Base-by-base conservation (phyloP, 768 basidiomycete species). In the Epithele typhae region DNA sequence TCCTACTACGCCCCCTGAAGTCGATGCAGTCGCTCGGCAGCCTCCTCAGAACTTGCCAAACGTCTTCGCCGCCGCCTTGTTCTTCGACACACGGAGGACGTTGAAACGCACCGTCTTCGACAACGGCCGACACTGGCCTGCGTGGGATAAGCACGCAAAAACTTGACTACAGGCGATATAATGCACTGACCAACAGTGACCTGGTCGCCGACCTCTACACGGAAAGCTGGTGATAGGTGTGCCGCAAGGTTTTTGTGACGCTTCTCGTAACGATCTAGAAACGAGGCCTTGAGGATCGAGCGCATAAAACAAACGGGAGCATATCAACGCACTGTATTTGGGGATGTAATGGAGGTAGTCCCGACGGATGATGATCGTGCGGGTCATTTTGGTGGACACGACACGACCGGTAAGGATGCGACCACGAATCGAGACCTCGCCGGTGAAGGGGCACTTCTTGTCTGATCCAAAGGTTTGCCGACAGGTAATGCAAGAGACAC, bases 91-190 rank as follows among this genome's bases (percentile, higher is more conserved):
- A 62, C 94, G 87, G 66, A 98, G 71, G 49, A 99, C 96, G 73
- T 99, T 99, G 86, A 99, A 99, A 41, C 96, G 90, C 62, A 97
- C 92, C 25, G 95, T 98, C 74, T 99, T 99, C 52, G 96, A 98
- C 62, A 98, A 72, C 59, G 96, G 96, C 66, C 96, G 87, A 78
- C 96, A 99, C 82, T 99, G 96, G 27, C 93, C 92, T 92, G 59
- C 37, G 49, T 25, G 23, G 15, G 35, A 22, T 12, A 54, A 39
- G 59, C 27, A 30, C 27, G 11, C 19, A 35, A n/a, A n/a, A n/a
- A 17, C 17, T 41, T 17, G 46, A 19, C 25, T 32, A 2, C 15
- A 10, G 9, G 22, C 27, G 32, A 25, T 17, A 35, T 23, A 19
- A 36, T 14, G 35, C n/a, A 83, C 87, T 58, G 59, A 89, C 92